These are phyloP conservation scores for Nicotiana attenuata DNA, from an alignment of 257 asterid species.

Conservation along the genomic window DNA sequence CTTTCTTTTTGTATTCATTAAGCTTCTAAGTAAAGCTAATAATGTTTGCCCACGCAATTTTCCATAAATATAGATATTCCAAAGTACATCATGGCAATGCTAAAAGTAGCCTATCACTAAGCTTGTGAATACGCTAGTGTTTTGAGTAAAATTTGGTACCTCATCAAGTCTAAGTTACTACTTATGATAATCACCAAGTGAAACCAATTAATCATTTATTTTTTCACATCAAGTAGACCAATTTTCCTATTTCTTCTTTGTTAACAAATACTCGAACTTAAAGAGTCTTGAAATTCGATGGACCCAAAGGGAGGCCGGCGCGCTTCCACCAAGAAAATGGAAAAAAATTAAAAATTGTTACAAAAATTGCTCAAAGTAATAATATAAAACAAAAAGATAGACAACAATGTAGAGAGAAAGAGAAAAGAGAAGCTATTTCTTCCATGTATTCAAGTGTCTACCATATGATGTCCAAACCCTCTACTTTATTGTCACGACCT, in stretches of 20 bases:
- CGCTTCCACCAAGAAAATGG: too few relatives aligned
- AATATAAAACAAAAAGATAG: too few relatives aligned
- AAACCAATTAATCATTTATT: background rate
- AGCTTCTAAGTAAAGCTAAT: constrained; percentile 80
- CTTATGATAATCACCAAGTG: background rate
- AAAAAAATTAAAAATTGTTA: too few relatives aligned
- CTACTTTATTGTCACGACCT: too few relatives aligned
- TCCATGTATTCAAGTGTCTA: too few relatives aligned
- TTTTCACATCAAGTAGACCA: background rate
- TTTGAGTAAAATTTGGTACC: background rate
- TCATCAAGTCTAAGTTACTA: background rate
- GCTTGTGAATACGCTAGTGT: background rate
- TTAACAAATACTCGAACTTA: too few relatives aligned
- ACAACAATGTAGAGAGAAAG: too few relatives aligned
- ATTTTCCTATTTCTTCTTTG: background rate
- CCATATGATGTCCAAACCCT: too few relatives aligned
- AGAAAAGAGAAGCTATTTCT: too few relatives aligned
- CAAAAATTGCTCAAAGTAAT: too few relatives aligned
- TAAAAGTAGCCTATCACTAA: background rate
- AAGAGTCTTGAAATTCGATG: too few relatives aligned
- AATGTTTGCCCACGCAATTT: constrained; percentile 4
- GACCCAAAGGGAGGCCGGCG: too few relatives aligned
- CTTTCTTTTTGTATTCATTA: constrained; percentile 51
- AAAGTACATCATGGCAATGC: constrained; percentile 7
- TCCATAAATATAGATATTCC: constrained; percentile 13